Evolutionary conservation across 2,329 filamentous ascomycete genomes (phyloP).

Genomic region (Lachnellula subtilissima): DNA sequence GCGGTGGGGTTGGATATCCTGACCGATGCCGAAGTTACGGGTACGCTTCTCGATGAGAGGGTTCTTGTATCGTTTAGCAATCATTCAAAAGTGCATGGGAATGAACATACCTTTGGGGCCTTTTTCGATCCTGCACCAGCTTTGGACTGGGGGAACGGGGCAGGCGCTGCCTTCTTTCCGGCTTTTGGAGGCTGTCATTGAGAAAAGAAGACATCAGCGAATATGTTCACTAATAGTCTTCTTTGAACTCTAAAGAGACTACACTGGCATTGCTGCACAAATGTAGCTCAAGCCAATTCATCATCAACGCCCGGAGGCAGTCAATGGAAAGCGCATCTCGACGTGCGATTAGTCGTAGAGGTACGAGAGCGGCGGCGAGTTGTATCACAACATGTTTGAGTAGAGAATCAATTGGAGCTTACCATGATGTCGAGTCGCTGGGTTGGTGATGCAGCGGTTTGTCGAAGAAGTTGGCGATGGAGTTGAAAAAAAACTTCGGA

Average conservation of each 20-base stretch:
- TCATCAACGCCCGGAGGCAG: slow-evolving; percentile 40
- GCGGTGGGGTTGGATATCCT: slow-evolving; percentile 95
- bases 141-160: slow-evolving; percentile 94
- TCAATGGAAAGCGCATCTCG: slow-evolving; percentile 32
- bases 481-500: slow-evolving; percentile 25
- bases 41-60: slow-evolving; percentile 97
- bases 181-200: slow-evolving; percentile 99
- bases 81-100: slow-evolving; percentile 3
- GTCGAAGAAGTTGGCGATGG: slow-evolving; percentile 28
- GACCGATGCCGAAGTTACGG: slow-evolving; percentile 97
- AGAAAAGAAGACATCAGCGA: slow-evolving; percentile 98
- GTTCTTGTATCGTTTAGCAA: slow-evolving; percentile 58
- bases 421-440: slow-evolving; percentile 54
- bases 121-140: slow-evolving; percentile 80
- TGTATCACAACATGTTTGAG: slow-evolving; percentile 25
- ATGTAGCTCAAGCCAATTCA: slow-evolving; percentile 62
- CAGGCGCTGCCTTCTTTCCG: slow-evolving; percentile 96
- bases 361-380: slow-evolving; percentile 34
- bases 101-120: slow-evolving; percentile 79
- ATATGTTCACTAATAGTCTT: slow-evolving; percentile 76
- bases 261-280: slow-evolving; percentile 33
- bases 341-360: slow-evolving; percentile 36
- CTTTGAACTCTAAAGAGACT: slow-evolving; percentile 89
- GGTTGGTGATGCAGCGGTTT: slow-evolving; percentile 36
- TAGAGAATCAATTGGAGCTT: slow-evolving; percentile 43